Evolutionary conservation across 169 alveolate genomes (phyloP).

Genomic region (Amoebophrya sp.): DNA sequence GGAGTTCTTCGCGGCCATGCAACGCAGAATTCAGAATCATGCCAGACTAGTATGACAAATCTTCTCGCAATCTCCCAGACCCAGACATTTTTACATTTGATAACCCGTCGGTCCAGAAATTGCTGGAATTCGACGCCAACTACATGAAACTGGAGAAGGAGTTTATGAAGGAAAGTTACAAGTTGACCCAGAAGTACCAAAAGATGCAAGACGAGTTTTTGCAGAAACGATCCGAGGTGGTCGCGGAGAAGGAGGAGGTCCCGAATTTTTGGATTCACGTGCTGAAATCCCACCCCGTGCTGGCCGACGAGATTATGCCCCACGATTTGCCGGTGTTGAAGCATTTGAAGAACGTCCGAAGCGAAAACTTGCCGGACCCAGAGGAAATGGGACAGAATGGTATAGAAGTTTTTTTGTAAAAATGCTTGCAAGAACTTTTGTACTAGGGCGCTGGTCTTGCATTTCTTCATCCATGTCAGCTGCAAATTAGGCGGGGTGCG

Average conservation of each 20-base stretch:
- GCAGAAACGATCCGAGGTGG: neutral
- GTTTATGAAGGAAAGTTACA: neutral
- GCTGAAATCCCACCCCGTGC: neutral
- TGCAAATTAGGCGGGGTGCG: too few relatives aligned
- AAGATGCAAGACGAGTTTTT: neutral
- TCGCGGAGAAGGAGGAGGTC: too few relatives aligned
- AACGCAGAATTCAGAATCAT: too few relatives aligned
- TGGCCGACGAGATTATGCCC: neutral
- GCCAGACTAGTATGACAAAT: too few relatives aligned
- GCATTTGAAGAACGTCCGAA: neutral
- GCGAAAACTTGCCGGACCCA: neutral
- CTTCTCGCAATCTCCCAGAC: too few relatives aligned
- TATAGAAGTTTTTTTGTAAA: neutral
- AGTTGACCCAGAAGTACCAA: neutral
- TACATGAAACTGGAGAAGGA: neutral
- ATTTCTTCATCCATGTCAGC: too few relatives aligned
- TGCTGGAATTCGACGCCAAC: neutral
- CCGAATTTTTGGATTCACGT: neutral
- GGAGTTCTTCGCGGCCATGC: too few relatives aligned
- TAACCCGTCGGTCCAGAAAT: neutral
- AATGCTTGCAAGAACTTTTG: too few relatives aligned
- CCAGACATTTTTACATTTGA: too few relatives aligned
- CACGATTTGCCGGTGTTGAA: neutral
- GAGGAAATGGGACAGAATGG: neutral
- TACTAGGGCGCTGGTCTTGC: too few relatives aligned